phyloP scores from a whole-genome alignment of 2,329 filamentous ascomycete species.

The Zymoseptoria pseudotritici region DNA sequence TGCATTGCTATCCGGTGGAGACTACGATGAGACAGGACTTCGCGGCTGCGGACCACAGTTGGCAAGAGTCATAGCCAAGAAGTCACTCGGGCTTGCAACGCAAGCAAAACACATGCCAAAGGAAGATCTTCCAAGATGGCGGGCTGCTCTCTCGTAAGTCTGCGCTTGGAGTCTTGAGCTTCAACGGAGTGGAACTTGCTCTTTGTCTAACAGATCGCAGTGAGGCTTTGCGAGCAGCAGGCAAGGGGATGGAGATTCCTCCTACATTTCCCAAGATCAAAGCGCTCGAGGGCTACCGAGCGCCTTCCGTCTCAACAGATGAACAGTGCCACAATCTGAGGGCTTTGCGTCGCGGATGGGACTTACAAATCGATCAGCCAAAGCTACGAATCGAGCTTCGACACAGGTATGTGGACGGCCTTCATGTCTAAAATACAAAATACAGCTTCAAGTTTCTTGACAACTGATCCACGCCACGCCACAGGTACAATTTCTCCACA shows the following conservation, averaged over 20 bases:
- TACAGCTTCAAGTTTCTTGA: neutral
- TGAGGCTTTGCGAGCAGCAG: neutral
- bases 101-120: conserved; percentile 20
- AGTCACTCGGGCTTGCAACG: conserved; percentile 29
- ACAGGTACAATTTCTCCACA: conserved; percentile 33
- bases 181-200: neutral
- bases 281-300: conserved; percentile 31
- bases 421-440: no score
- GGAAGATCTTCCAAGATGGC: conserved; percentile 21
- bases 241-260: conserved; percentile 16
- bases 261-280: conserved; percentile 21
- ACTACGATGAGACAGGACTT: conserved; percentile 34
- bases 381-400: conserved; percentile 31
- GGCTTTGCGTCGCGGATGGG: conserved; percentile 26
- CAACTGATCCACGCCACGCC: neutral
- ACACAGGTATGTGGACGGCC: conserved; percentile 1
- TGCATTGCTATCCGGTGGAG: conserved; percentile 36
- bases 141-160: conserved; percentile 13
- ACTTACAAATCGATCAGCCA: conserved; percentile 26
- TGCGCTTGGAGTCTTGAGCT: neutral
- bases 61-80: conserved; percentile 24
- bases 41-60: conserved; percentile 30
- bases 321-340: conserved; percentile 26
- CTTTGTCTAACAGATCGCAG: neutral
- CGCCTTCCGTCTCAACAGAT: conserved; percentile 29